Evolutionary conservation across 2,329 filamentous ascomycete genomes (phyloP).

Genomic region (Myrmaecium sp.): DNA sequence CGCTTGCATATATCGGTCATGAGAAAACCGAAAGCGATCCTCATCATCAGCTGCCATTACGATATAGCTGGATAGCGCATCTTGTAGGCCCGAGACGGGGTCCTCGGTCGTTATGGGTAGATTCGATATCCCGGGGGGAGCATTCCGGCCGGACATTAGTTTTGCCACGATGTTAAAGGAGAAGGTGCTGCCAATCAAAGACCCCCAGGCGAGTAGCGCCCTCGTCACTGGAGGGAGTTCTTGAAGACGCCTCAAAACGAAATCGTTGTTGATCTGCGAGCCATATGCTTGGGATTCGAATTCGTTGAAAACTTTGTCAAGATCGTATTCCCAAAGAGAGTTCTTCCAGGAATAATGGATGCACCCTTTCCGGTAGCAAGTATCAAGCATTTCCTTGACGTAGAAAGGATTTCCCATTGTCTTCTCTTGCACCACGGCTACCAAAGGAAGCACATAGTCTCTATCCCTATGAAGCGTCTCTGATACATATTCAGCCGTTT

Average conservation of each 20-base stretch:
- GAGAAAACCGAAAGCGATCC: constrained; percentile 70
- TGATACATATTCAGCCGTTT: constrained; percentile 70
- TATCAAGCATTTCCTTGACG: constrained; percentile 76
- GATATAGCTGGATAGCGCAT: constrained; percentile 62
- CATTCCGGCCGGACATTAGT: constrained; percentile 55
- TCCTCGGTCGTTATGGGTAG: constrained; percentile 44
- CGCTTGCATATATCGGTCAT: constrained; percentile 73
- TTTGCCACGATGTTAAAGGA: constrained; percentile 67
- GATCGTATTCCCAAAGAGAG: constrained; percentile 66
- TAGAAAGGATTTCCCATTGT: constrained; percentile 82
- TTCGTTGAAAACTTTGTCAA: constrained; percentile 72
- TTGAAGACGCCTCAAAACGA: constrained; percentile 59
- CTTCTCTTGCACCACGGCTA: constrained; percentile 75
- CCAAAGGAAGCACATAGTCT: constrained; percentile 59
- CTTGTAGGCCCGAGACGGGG: constrained; percentile 63
- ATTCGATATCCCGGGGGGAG: constrained; percentile 23
- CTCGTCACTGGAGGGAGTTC: constrained; percentile 61
- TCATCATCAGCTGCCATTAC: constrained; percentile 69
- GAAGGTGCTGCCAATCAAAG: constrained; percentile 66
- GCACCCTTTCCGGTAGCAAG: constrained; percentile 70
- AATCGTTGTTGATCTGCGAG: constrained; percentile 64
- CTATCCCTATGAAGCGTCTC: constrained; percentile 57
- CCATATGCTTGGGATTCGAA: constrained; percentile 67
- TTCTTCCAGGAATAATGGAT: constrained; percentile 83
- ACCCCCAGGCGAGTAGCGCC: constrained; percentile 71